These are phyloP conservation scores for Coniophora puteana DNA, from an alignment of 1,284 basidiomycete species.

Conservation along the genomic window DNA sequence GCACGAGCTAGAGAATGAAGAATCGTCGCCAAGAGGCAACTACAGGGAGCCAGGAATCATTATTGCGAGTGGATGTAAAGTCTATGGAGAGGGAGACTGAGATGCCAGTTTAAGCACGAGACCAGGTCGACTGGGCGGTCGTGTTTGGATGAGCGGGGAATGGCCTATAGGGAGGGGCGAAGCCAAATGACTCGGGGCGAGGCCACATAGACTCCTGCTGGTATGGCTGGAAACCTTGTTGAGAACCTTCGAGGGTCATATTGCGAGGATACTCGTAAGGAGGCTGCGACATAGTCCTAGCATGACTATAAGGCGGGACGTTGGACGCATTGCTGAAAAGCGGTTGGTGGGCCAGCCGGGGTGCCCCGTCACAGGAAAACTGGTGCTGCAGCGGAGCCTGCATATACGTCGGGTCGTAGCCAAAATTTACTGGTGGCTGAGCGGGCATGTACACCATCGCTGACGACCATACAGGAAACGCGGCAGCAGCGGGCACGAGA, in stretches of 20 bases:
- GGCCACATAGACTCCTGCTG: slow-evolving; percentile 41
- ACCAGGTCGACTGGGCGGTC: slow-evolving; percentile 48
- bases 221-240: no score
- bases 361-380: slow-evolving; percentile 35
- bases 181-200: slow-evolving; percentile 36
- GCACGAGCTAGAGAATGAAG: slow-evolving; percentile 31
- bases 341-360: slow-evolving; percentile 54
- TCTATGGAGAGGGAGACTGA: slow-evolving; percentile 16
- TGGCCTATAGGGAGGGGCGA: slow-evolving; percentile 29
- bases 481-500: slow-evolving; percentile 21
- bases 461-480: slow-evolving; percentile 38
- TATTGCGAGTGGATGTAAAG: slow-evolving; percentile 19
- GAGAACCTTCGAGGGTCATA: no score
- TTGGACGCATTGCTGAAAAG: slow-evolving; percentile 49
- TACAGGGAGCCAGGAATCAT: slow-evolving; percentile 15
- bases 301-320: slow-evolving; percentile 43
- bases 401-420: slow-evolving; percentile 36
- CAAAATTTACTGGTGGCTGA: slow-evolving; percentile 14
- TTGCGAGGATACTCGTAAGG: no score
- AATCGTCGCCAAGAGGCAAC: slow-evolving; percentile 30
- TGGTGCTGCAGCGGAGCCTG: slow-evolving; percentile 17
- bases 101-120: slow-evolving; percentile 37
- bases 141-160: slow-evolving; percentile 37
- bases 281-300: no score
- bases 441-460: slow-evolving; percentile 28